Evolutionary conservation across 768 basidiomycete species (phyloP), one percentile per base, ranked within the genome.

Genomic region (Suillus subalutaceus): DNA sequence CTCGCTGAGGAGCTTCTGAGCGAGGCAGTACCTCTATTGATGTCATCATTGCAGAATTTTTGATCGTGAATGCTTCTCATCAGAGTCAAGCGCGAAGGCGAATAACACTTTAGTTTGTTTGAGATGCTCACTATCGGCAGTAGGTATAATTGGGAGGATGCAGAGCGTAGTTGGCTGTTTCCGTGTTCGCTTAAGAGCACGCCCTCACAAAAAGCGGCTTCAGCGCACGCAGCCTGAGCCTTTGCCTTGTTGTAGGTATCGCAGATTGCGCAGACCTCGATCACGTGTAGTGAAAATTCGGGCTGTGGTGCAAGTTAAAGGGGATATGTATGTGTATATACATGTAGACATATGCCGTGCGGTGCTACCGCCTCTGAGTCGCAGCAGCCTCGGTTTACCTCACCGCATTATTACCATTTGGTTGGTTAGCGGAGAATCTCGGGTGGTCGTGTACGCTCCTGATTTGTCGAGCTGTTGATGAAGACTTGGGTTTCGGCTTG

Each of bases 171-270:
- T 68, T 86, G 85, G 3, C 35, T 5, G 35, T 35, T 35, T 35
- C 86, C 86, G 60, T 80, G 78, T 68, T 78, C 80, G 71, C 90
- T 87, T 48, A 84, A 90, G 5, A 89, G 69, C 9, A 86, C 82
- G 35, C 83, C 86, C 66, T 88, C 80, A 0, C 74, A 1, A 72
- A 35, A 90, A 64, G 90, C 89, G 18, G 76, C 71, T 43, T 77
- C 76, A 6, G 88, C 89, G 69, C 87, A 90, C 0, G 82, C 83
- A 2, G 72, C 71, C n/a, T n/a, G n/a, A n/a, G n/a, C n/a, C 66
- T 84, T 83, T 6, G 90, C 90, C 32, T 81, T 78, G 30, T 67
- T 71, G 23, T 73, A 70, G 35, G 72, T 81, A 57, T 78, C 74
- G 65, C 81, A 84, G 0, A 70, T 74, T 4, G 88, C 84, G 67